Percentiles rank a stretch among this genome's conserved stretches.
Evolutionary conservation across 192 early-diverging fungal species (phyloP).

Genomic region (Fimicolochytrium jonesii): DNA sequence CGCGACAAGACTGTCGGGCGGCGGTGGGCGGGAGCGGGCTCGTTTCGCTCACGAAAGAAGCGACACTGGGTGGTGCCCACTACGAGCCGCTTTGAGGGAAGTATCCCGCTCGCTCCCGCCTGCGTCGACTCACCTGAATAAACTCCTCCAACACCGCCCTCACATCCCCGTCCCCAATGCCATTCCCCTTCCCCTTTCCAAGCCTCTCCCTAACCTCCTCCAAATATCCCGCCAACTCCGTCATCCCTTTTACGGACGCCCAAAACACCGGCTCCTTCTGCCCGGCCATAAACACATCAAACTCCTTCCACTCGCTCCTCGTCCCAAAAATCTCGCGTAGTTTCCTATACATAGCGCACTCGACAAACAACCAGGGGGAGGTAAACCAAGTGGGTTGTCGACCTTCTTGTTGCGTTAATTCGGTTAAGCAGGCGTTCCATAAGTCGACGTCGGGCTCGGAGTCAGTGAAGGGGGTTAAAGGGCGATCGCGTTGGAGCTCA

Average conservation of each 20-base stretch:
- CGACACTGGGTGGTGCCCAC: too few species aligned
- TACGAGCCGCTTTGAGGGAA: too few species aligned
- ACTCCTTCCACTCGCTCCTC: conserved; percentile 56
- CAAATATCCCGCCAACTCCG: conserved; percentile 60
- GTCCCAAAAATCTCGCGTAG: conserved; percentile 52
- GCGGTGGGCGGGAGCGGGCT: too few species aligned
- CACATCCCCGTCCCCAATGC: too few species aligned
- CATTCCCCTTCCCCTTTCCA: conserved; percentile 1
- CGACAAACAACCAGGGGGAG: conserved; percentile 75
- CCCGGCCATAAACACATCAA: conserved; percentile 71
- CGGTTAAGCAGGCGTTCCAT: conserved; percentile 56
- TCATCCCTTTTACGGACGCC: conserved; percentile 38
- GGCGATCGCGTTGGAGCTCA: conserved; percentile 57
- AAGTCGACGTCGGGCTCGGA: conserved; percentile 48
- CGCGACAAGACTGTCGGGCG: too few species aligned
- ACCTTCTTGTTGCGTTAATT: too few species aligned
- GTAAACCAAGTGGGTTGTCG: conserved; percentile 60
- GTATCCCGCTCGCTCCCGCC: not conserved
- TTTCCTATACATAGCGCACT: conserved; percentile 70
- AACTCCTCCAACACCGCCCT: conserved; percentile 15
- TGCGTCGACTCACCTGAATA: conserved; percentile 1
- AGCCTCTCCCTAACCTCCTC: conserved; percentile 14
- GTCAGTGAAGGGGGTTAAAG: conserved; percentile 35
- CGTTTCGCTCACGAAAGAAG: too few species aligned
- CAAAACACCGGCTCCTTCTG: conserved; percentile 19